These are phyloP conservation scores for Zalaria sp. DNA, from an alignment of 2,329 filamentous ascomycete species.

Conservation along the genomic window DNA sequence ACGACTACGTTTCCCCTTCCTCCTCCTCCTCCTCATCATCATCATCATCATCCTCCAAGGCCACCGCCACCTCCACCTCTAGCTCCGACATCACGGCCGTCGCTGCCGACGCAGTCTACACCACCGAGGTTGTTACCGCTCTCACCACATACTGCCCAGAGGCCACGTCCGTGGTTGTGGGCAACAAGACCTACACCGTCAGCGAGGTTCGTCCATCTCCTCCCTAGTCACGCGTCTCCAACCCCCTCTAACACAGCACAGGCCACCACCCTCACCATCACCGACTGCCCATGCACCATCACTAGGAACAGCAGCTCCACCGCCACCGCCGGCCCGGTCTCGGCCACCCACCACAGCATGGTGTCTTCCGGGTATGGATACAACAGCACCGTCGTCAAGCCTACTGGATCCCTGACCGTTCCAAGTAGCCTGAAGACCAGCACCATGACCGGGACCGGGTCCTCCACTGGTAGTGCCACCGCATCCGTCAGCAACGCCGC, in stretches of 20 bases:
- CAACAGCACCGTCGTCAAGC: slow-evolving; percentile 14
- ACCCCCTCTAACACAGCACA: too few relatives aligned
- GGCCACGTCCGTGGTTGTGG: too few relatives aligned
- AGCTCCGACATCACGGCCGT: slow-evolving; percentile 9
- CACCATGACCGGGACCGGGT: slow-evolving; percentile 11
- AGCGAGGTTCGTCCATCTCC: too few relatives aligned
- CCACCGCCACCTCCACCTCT: slow-evolving; percentile 6
- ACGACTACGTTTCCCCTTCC: slow-evolving; percentile 15
- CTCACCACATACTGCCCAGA: neutral
- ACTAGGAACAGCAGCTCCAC: slow-evolving; percentile 54
- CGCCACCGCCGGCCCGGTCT: slow-evolving; percentile 31
- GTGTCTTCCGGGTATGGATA: neutral
- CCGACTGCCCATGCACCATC: slow-evolving; percentile 30
- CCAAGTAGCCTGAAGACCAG: slow-evolving; percentile 19
- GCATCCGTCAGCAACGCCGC: slow-evolving; percentile 6
- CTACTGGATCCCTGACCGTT: slow-evolving; percentile 20
- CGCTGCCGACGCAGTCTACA: slow-evolving; percentile 2
- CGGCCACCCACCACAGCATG: neutral
- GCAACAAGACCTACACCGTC: too few relatives aligned
- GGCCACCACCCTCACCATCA: too few relatives aligned
- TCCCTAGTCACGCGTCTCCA: too few relatives aligned
- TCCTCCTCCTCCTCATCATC: slow-evolving; percentile 9
- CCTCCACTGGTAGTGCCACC: slow-evolving; percentile 10
- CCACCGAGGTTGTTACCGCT: slow-evolving; percentile 43
- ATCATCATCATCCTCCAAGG: slow-evolving; percentile 3